Base-by-base conservation (phyloP, 2,329 filamentous ascomycete species). In the Epichloe gansuensis region DNA sequence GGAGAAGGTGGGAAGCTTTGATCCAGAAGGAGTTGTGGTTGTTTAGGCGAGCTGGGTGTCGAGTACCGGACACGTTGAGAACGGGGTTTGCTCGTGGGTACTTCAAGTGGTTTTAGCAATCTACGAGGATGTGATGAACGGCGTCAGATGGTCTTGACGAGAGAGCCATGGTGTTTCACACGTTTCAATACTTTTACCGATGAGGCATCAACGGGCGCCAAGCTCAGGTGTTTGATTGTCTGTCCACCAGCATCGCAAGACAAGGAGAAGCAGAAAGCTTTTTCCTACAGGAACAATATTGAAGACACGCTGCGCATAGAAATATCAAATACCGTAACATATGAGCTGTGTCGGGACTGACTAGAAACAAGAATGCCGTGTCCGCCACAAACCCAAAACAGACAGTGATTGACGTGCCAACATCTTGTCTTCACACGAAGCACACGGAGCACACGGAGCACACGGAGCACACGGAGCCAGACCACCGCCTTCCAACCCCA, bases 1-100 rank as follows among this genome's bases (percentile, higher is more conserved):
- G 58, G 55, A 62, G 2, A 68, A 70, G 54, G 59, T 67, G 0
- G 48, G 55, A 5, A 65, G 57, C 1, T 74, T 67, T 51, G 63
- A 71, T 47, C 45, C 28, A 15, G 45, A 23, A 5, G 8, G 31
- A 31, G 31, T 31, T 11, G 31, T 31, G 8, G 31, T 31, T 31
- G 31, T 31, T 11, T 31, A 31, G 31, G 31, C 31, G 31, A 31
- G 9, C 1, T 31, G 31, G 31, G 31, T 31, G 28, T 9, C 9
- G 28, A 31, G 28, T 11, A 31, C 28, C 9, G 28, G 37, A 39
- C 37, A 39, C 7, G 37, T 8, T n/a, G 38, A 31, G 31, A 31
- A 31, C 31, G 9, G 28, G 9, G 8, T 31, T 31, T 11, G 38
- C 13, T 39, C 38, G n/a, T n/a, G 13, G 9, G n/a, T 39, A 39